phyloP scores from a whole-genome alignment of 805 yeast species.

The Candida dajiaensis region DNA sequence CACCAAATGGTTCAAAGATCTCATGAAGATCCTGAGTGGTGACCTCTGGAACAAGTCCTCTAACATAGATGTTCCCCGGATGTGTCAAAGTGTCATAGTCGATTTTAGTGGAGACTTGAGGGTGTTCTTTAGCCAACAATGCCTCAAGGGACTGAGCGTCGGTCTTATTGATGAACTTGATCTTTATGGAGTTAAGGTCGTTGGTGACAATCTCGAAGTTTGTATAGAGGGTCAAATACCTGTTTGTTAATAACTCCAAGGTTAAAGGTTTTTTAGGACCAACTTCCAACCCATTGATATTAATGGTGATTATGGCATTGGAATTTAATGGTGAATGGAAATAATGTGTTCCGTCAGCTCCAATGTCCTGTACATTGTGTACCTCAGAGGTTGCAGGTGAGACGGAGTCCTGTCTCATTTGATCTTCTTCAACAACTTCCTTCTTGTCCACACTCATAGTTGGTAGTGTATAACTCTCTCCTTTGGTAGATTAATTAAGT shows the following conservation, averaged over 20 bases:
- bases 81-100: slow-evolving; percentile 32
- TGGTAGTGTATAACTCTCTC: too few species aligned
- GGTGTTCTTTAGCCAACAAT: not conserved
- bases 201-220: slow-evolving; percentile 7
- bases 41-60: slow-evolving; percentile 37
- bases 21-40: slow-evolving; percentile 30
- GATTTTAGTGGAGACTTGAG: slow-evolving; percentile 11
- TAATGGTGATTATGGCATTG: slow-evolving; percentile 19
- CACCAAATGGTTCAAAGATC: slow-evolving; percentile 35
- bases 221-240: not conserved
- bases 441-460: not conserved
- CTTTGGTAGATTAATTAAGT: not conserved
- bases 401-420: not conserved
- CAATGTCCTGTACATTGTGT: not conserved
- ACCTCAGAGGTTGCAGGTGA: not conserved
- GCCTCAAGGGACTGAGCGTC: slow-evolving; percentile 10
- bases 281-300: slow-evolving; percentile 1
- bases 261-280: not conserved
- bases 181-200: slow-evolving; percentile 5
- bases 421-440: not conserved
- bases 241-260: slow-evolving; percentile 1
- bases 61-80: slow-evolving; percentile 53
- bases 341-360: slow-evolving; percentile 2
- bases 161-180: slow-evolving; percentile 17
- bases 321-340: slow-evolving; percentile 21